Conservation (phyloP, 495 filamentous ascomycete genomes). For the Clavariopsis aquatica region DNA sequence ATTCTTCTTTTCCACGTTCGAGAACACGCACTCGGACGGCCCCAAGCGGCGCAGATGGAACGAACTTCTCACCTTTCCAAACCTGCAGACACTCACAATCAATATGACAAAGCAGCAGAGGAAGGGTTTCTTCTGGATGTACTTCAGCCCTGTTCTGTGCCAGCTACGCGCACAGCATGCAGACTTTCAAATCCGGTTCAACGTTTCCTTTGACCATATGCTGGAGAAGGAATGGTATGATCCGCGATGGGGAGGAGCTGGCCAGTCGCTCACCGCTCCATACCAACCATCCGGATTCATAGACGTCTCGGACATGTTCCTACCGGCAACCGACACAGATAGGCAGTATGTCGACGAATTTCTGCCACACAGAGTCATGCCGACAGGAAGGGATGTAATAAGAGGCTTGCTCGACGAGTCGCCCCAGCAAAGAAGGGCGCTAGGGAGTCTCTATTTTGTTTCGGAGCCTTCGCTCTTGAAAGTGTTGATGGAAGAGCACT, state of each 20-base stretch:
- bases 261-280: background rate
- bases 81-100: conserved; percentile 12
- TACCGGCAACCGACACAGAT: conserved; percentile 12
- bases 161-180: conserved; percentile 4
- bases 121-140: background rate
- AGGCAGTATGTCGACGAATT: conserved; percentile 11
- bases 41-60: background rate
- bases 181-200: background rate
- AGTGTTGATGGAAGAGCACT: conserved; percentile 23
- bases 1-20: background rate
- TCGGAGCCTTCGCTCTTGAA: conserved; percentile 19
- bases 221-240: conserved; percentile 4
- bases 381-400: background rate
- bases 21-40: background rate
- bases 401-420: conserved; percentile 8
- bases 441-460: conserved; percentile 20
- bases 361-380: conserved; percentile 4
- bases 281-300: conserved; percentile 7
- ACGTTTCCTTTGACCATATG: conserved; percentile 17
- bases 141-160: conserved; percentile 11
- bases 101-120: conserved; percentile 5
- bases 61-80: conserved; percentile 10
- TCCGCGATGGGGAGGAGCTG: background rate
- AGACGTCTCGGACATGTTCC: conserved; percentile 8
- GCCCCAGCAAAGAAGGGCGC: background rate